These are phyloP conservation scores for Noccaea caerulescens DNA, from an alignment of 345 rosid species.

Conservation along the genomic window DNA sequence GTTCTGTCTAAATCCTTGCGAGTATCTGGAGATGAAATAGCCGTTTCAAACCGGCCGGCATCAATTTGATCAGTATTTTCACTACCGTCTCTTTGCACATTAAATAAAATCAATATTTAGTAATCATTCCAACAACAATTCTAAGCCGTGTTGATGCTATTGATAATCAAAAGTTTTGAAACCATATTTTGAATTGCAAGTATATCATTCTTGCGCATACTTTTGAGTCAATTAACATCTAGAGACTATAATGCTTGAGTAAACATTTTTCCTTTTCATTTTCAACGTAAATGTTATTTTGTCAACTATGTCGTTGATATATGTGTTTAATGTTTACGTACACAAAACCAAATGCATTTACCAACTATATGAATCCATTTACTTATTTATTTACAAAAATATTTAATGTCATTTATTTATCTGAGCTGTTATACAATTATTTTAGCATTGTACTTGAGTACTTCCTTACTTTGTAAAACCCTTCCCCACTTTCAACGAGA, in stretches of 20 bases:
- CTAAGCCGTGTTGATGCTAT: too few relatives aligned
- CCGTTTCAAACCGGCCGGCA: background rate
- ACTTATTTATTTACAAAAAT: background rate
- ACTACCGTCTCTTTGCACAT: background rate
- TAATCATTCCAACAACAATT: background rate
- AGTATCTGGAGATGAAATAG: slow-evolving; percentile 11
- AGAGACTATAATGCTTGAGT: slow-evolving; percentile 23
- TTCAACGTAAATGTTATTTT: slow-evolving; percentile 6
- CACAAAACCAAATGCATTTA: slow-evolving; percentile 38
- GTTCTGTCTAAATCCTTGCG: slow-evolving; percentile 8
- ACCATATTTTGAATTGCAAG: background rate
- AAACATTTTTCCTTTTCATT: background rate
- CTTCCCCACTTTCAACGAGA: background rate
- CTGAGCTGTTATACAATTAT: slow-evolving; percentile 31
- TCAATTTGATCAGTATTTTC: background rate
- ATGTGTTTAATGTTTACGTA: slow-evolving; percentile 30
- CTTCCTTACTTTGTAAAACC: background rate
- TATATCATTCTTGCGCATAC: background rate
- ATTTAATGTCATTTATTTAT: slow-evolving; percentile 27
- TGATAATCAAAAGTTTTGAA: background rate
- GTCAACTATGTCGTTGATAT: slow-evolving; percentile 36
- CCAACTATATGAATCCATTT: slow-evolving; percentile 32
- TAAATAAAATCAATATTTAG: background rate
- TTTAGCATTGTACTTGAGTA: slow-evolving; percentile 8
- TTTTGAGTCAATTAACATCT: slow-evolving; percentile 7